Evolutionary conservation across 495 filamentous ascomycete species (phyloP).

Genomic region (Friedmanniomyces simplex): DNA sequence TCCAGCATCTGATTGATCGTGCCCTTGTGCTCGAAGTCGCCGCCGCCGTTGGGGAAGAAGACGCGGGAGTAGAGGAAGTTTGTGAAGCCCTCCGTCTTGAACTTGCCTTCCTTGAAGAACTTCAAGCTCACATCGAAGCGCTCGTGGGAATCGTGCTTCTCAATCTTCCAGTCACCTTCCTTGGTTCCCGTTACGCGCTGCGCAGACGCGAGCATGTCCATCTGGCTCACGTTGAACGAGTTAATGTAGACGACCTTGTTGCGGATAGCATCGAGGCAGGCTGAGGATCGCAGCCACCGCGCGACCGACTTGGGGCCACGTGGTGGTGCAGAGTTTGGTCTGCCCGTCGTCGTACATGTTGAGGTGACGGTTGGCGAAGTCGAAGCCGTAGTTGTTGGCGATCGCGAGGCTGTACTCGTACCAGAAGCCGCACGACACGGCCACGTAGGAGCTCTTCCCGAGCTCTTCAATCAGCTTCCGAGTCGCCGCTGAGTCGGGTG

Average conservation of each 20-base stretch:
- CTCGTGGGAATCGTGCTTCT: constrained; percentile 32
- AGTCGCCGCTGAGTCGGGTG: background rate
- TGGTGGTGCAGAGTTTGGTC: constrained; percentile 27
- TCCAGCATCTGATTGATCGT: too few species aligned
- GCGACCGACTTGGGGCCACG: constrained; percentile 36
- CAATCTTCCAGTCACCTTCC: constrained; percentile 47
- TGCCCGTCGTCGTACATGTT: constrained; percentile 14
- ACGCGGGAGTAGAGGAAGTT: too few species aligned
- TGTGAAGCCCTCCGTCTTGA: too few species aligned
- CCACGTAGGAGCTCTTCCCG: background rate
- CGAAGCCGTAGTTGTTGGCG: constrained; percentile 36
- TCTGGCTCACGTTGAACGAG: constrained; percentile 37
- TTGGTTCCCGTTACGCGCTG: constrained; percentile 44
- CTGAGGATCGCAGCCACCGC: constrained; percentile 30
- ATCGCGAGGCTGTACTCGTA: constrained; percentile 33
- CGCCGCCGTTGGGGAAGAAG: too few species aligned
- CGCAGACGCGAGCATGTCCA: constrained; percentile 38
- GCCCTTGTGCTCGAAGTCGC: too few species aligned
- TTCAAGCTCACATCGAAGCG: constrained; percentile 35
- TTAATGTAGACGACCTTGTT: constrained; percentile 27
- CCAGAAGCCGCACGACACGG: constrained; percentile 23
- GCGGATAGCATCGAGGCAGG: background rate
- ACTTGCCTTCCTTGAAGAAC: too few species aligned
- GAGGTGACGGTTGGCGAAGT: constrained; percentile 37
- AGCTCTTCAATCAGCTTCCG: constrained; percentile 30